Percentiles rank a stretch among this genome's conserved stretches.
Evolutionary conservation across 495 filamentous ascomycete species (phyloP).

Genomic region (Neurospora sublineolata): DNA sequence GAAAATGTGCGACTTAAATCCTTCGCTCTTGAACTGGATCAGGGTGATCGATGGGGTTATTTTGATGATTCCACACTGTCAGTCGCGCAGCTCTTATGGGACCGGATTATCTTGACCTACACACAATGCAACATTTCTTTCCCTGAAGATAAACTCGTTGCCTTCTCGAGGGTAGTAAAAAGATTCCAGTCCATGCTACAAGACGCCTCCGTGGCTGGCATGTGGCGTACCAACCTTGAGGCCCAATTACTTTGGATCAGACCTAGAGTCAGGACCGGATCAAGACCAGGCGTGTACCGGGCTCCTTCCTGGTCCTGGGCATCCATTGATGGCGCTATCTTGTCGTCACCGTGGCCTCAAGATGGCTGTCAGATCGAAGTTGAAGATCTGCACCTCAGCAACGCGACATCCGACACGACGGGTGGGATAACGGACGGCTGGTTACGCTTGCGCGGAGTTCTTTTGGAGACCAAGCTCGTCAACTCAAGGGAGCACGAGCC

Average conservation of each 20-base stretch:
- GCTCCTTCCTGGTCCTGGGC: not conserved
- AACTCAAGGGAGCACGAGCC: not conserved
- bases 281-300: not conserved
- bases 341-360: fast-evolving
- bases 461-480: not conserved
- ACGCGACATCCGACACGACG: not conserved
- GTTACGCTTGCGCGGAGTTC: not conserved
- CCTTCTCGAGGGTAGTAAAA: not conserved
- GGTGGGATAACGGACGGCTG: not conserved
- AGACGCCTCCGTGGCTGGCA: not conserved
- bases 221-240: not conserved
- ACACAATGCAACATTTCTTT: not conserved
- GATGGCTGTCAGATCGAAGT: not conserved
- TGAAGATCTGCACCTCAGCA: not conserved
- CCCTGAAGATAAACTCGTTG: not conserved
- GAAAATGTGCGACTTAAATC: not conserved
- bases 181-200: not conserved
- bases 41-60: not conserved
- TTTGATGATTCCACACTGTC: fast-evolving
- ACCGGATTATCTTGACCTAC: not conserved
- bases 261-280: not conserved
- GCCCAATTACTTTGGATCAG: not conserved
- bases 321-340: not conserved
- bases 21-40: not conserved
- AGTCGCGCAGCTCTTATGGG: not conserved